Base-by-base conservation (phyloP, 305 asterid species). In the Caryopteris hybrid region DNA sequence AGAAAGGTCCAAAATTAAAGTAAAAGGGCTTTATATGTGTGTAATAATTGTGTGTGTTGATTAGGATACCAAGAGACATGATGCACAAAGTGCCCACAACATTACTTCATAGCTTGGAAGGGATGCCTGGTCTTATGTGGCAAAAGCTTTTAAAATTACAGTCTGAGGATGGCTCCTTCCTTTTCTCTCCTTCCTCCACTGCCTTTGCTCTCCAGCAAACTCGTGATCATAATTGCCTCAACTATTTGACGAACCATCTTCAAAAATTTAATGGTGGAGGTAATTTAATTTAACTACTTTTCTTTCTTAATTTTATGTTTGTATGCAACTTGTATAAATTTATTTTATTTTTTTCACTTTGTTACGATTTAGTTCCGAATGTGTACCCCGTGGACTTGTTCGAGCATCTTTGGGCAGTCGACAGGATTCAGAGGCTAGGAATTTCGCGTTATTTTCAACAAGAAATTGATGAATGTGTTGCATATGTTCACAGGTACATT, bases 351-450 rank as follows among this genome's bases (percentile, higher is more conserved):
- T 10, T 8, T 7, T 27, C 62, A 6, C n/a, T 0, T 13, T 13
- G 4, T 57, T 41, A 23, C 25, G 14, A 10, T 47, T 12, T 69
- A 94, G 97, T 87, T 60, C 99, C 99, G 0, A 89, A 83, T 64
- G 99, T 89, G 29, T 94, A 91, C 20, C 99, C 99, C 3, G 99
- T 94, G 80, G 99, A 94, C 79, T 61, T 94, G 73, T 94, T 91
- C 71, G 97, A 91, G 79, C 97, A 83, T 70, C 74, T 91, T 5
- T 94, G 97, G 97, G 88, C 71, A 3, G 85, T 87, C 4, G 99
- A 94, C 71, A 75, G 96, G 38, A 61, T 94, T n/a, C 85, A 85
- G 63, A 66, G 99, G 60, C 83, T 94, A 2, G 99, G 99, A 8
- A 76, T 94, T 66, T 91, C 89, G 13, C 86, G 95, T 0, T 85